A percentile compares a stretch with the other conserved stretches of the same genome.
phyloP scores from a whole-genome alignment of 106 monocot genomes.

The Dendrobium huoshanense region DNA sequence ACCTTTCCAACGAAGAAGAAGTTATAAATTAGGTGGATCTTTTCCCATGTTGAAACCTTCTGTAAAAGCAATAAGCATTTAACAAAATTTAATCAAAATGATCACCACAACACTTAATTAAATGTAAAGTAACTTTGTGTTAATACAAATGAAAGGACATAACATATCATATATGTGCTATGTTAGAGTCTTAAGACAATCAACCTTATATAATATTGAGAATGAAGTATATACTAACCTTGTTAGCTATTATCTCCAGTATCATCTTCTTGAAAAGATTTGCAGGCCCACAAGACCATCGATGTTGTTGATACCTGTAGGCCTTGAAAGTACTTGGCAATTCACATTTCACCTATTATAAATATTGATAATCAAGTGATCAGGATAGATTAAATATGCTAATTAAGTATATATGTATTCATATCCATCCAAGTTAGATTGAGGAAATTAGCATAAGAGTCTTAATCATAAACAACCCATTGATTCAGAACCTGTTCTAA shows the following conservation, averaged over 20 bases:
- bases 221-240: slow-evolving; percentile 15
- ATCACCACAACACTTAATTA: too few relatives aligned
- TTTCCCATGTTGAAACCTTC: slow-evolving; percentile 47
- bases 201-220: background rate
- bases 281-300: slow-evolving; percentile 47
- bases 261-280: slow-evolving; percentile 44
- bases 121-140: too few relatives aligned
- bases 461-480: too few relatives aligned
- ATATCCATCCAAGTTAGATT: too few relatives aligned
- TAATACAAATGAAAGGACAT: too few relatives aligned
- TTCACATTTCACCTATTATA: slow-evolving; percentile 29
- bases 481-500: too few relatives aligned
- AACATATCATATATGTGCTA: too few relatives aligned
- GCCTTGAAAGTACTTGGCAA: slow-evolving; percentile 46
- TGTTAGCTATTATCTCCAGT: slow-evolving; percentile 29
- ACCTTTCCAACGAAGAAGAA: slow-evolving; percentile 57
- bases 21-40: slow-evolving; percentile 33
- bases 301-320: slow-evolving; percentile 40
- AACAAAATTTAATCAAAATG: too few relatives aligned
- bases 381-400: too few relatives aligned
- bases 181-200: background rate
- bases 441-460: too few relatives aligned
- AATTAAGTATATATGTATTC: too few relatives aligned
- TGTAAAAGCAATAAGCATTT: slow-evolving; percentile 13
- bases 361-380: background rate